These are phyloP conservation scores for Coprinopsis strossmayeri DNA, from an alignment of 768 basidiomycete species.

Conservation along the genomic window DNA sequence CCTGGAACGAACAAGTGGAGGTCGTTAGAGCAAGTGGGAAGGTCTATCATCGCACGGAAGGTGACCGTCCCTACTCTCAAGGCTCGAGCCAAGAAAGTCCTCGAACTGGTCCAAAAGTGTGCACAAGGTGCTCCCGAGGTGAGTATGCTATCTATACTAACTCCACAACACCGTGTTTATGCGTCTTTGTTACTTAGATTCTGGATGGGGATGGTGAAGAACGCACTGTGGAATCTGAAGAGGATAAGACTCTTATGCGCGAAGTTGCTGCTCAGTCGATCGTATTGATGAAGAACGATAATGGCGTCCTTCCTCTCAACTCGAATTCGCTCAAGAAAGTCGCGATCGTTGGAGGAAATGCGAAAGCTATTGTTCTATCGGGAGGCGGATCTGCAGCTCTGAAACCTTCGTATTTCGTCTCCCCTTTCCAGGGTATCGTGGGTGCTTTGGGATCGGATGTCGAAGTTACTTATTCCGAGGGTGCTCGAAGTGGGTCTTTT, in stretches of 20 bases:
- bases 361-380: conserved; percentile 52
- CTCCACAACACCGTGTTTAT: neutral
- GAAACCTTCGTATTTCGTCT: conserved; percentile 69
- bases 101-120: conserved; percentile 65
- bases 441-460: conserved; percentile 44
- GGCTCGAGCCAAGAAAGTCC: conserved; percentile 56
- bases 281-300: conserved; percentile 70
- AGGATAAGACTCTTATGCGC: conserved; percentile 58
- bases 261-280: conserved; percentile 63
- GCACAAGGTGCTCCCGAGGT: conserved; percentile 64
- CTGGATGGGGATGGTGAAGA: conserved; percentile 69
- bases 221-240: conserved; percentile 52
- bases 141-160: conserved; percentile 7
- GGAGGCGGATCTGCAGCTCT: conserved; percentile 72
- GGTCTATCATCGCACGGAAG: conserved; percentile 56
- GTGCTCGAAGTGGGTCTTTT: conserved; percentile 48
- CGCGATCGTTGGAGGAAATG: conserved; percentile 71
- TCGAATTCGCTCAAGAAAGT: conserved; percentile 51
- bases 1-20: conserved; percentile 75
- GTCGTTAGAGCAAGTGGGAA: conserved; percentile 57
- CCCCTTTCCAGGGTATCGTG: conserved; percentile 72
- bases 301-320: conserved; percentile 45
- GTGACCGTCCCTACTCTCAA: conserved; percentile 59
- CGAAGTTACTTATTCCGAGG: conserved; percentile 61
- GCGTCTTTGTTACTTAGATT: conserved; percentile 29